Percentiles rank a stretch among this genome's conserved stretches.
Conservation (phyloP, 202 grass and related monocot species). For the Saccharum hybrid region DNA sequence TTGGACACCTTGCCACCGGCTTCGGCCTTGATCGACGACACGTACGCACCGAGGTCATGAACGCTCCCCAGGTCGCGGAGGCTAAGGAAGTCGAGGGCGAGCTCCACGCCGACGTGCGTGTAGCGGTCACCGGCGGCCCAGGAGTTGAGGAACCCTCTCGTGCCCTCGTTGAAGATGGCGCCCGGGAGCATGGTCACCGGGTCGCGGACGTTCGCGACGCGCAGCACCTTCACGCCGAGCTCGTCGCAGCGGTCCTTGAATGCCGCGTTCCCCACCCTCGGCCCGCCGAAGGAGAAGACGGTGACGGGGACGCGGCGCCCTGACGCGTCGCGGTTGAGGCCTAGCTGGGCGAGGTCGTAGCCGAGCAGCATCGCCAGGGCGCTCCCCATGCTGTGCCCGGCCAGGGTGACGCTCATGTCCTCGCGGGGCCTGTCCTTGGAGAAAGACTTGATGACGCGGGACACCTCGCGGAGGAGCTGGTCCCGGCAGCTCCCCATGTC, state of each 20-base stretch:
- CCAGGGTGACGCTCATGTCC: constrained; percentile 69
- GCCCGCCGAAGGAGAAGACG: constrained; percentile 84
- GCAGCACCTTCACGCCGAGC: constrained; percentile 73
- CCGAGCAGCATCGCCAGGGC: constrained; percentile 64
- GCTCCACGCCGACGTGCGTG: constrained; percentile 79
- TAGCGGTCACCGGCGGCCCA: constrained; percentile 53
- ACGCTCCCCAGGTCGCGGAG: constrained; percentile 62
- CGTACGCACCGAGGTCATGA: constrained; percentile 70
- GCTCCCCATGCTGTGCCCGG: constrained; percentile 92
- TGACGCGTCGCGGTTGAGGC: constrained; percentile 48
- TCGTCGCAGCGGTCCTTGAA: constrained; percentile 80
- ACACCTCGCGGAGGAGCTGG: constrained; percentile 83
- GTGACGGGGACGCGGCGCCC: constrained; percentile 46
- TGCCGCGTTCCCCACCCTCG: constrained; percentile 71
- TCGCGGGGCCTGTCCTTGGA: constrained; percentile 20
- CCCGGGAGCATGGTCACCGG: constrained; percentile 77
- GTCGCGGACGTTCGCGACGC: constrained; percentile 71
- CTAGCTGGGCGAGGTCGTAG: constrained; percentile 77
- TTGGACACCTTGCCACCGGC: background rate
- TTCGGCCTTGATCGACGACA: constrained; percentile 52
- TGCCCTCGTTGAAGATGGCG: constrained; percentile 73
- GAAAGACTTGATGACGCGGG: constrained; percentile 42
- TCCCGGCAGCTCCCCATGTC: constrained; percentile 71
- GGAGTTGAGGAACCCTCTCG: constrained; percentile 34
- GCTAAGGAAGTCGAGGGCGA: constrained; percentile 64